These are phyloP conservation scores for Vitis labrusca DNA, from an alignment of 164 flowering plant genomes.

Conservation along the genomic window DNA sequence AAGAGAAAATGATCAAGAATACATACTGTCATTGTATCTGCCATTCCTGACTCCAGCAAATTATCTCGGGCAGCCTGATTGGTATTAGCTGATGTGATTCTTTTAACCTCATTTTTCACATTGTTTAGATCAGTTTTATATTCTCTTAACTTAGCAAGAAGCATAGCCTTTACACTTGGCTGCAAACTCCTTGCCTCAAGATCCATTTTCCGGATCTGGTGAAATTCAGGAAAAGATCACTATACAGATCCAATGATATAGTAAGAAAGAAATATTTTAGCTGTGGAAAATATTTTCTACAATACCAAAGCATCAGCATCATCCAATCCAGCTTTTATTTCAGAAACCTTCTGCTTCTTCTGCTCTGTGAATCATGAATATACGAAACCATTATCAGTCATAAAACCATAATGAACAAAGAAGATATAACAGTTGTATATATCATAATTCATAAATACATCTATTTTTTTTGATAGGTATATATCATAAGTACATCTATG, in stretches of 20 bases:
- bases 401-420: slow-evolving; percentile 1
- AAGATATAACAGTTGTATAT: not conserved
- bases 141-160: slow-evolving; percentile 86
- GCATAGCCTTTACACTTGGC: slow-evolving; percentile 77
- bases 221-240: slow-evolving; percentile 5
- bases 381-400: not conserved
- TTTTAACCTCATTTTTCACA: slow-evolving; percentile 76
- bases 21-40: slow-evolving; percentile 71
- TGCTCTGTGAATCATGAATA: slow-evolving; percentile 47
- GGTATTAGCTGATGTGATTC: slow-evolving; percentile 51
- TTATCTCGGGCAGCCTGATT: slow-evolving; percentile 71
- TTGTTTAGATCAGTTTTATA: slow-evolving; percentile 88
- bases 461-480: too few species aligned
- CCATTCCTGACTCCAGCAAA: slow-evolving; percentile 87
- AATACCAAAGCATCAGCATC: slow-evolving; percentile 85
- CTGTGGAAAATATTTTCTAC: not conserved
- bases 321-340: slow-evolving; percentile 67
- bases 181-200: slow-evolving; percentile 89
- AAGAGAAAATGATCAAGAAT: not conserved
- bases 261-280: not conserved
- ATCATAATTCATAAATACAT: not conserved
- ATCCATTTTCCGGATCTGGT: slow-evolving; percentile 86
- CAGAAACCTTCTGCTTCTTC: slow-evolving; percentile 80
- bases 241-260: not conserved
- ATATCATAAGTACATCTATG: not conserved